phyloP scores from a whole-genome alignment of 495 filamentous ascomycete genomes.

The Neurospora discreta region DNA sequence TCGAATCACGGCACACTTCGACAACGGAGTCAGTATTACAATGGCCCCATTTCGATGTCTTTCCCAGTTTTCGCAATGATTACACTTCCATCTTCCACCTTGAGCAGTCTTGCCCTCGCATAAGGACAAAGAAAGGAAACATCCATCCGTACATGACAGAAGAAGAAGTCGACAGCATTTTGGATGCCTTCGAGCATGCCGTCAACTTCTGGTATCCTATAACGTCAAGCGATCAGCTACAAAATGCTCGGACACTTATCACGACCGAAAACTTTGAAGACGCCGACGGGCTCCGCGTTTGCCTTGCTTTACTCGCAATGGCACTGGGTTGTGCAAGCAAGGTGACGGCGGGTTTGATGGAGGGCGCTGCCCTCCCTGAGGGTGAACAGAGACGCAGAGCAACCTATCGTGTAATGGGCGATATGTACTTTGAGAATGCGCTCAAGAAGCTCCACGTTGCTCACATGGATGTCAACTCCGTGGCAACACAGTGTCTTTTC shows the following conservation, averaged over 20 bases:
- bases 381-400: conserved; percentile 6
- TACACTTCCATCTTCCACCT: conserved; percentile 25
- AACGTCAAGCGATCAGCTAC: conserved; percentile 13
- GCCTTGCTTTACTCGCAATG: conserved; percentile 21
- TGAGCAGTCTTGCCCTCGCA: conserved; percentile 14
- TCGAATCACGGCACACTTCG: conserved; percentile 21
- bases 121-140: conserved; percentile 5
- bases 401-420: conserved; percentile 14
- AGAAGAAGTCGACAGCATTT: conserved; percentile 26
- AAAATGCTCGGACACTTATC: conserved; percentile 6
- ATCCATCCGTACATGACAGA: conserved; percentile 24
- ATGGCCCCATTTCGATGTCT: conserved; percentile 20
- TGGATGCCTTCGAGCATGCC: conserved; percentile 19
- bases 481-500: conserved; percentile 25
- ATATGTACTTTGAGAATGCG: conserved; percentile 22
- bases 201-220: conserved; percentile 32
- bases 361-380: neutral
- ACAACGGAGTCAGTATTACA: conserved; percentile 23
- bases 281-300: conserved; percentile 7
- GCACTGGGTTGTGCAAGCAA: conserved; percentile 23
- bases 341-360: conserved; percentile 7
- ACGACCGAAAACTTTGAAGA: conserved; percentile 10
- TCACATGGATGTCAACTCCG: conserved; percentile 22
- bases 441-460: conserved; percentile 21
- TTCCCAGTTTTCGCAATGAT: conserved; percentile 18